Percentiles rank a stretch among this genome's conserved stretches.
phyloP scores from a whole-genome alignment of 148 eudicot species.

The Dianthus caryophyllus region DNA sequence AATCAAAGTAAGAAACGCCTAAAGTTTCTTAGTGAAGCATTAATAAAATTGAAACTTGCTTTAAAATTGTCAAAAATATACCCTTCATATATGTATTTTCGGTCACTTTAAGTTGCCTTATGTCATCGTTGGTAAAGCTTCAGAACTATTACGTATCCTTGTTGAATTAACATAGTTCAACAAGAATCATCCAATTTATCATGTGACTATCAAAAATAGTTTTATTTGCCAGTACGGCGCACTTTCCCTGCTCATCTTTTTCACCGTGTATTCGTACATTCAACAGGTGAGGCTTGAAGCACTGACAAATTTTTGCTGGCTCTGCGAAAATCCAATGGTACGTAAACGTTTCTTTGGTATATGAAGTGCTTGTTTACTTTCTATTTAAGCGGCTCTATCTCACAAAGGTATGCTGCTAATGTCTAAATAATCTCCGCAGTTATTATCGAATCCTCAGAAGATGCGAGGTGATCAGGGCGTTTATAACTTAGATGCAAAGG shows the following conservation, averaged over 20 bases:
- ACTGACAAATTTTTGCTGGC: slow-evolving; percentile 31
- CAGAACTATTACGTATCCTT: no score
- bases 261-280: slow-evolving; percentile 5
- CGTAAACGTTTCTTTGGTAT: neutral
- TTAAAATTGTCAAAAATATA: no score
- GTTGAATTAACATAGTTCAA: no score
- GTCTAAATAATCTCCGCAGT: slow-evolving; percentile 35
- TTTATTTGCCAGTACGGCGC: no score
- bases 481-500: slow-evolving; percentile 69
- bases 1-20: no score
- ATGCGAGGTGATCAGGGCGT: slow-evolving; percentile 77
- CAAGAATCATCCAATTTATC: no score
- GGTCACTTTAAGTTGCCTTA: no score
- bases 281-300: slow-evolving; percentile 30
- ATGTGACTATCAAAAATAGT: no score
- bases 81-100: no score
- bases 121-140: no score
- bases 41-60: no score
- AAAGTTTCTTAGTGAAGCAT: no score
- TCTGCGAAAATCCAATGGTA: slow-evolving; percentile 32
- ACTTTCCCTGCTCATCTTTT: neutral
- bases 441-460: slow-evolving; percentile 48
- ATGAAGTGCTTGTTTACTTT: neutral
- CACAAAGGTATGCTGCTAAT: neutral
- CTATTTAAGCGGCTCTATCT: neutral